phyloP scores from a whole-genome alignment of 1,284 basidiomycete genomes.

The Leccinum subrobustum region DNA sequence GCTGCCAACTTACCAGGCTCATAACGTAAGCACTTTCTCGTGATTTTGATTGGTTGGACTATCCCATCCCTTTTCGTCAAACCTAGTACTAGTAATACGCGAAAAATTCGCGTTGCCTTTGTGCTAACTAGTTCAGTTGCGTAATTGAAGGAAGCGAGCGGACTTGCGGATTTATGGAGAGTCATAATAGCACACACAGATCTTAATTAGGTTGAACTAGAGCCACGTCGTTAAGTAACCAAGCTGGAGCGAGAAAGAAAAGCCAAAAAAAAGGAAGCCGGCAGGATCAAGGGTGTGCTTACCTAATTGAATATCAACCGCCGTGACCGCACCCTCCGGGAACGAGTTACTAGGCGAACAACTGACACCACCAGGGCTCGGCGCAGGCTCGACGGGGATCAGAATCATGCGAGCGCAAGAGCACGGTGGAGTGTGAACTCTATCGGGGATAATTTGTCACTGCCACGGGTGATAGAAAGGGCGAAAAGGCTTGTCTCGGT shows the following conservation, averaged over 20 bases:
- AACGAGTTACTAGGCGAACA: constrained; percentile 17
- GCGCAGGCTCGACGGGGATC: constrained; percentile 30
- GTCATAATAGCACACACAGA: constrained; percentile 10
- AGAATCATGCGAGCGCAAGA: background rate
- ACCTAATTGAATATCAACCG: constrained; percentile 19
- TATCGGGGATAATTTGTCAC: constrained; percentile 7
- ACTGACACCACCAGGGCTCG: constrained; percentile 16
- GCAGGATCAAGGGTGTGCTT: constrained; percentile 9
- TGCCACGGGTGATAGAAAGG: background rate
- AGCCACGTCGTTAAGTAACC: constrained; percentile 14
- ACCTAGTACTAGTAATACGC: background rate
- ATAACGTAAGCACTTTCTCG: background rate
- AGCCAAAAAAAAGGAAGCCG: constrained; percentile 22
- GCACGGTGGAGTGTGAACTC: constrained; percentile 2
- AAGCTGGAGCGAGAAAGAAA: constrained; percentile 25
- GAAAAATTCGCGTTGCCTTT: background rate
- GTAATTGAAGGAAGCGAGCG: constrained; percentile 20
- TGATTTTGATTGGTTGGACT: background rate
- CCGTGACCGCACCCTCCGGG: background rate
- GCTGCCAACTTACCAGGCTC: background rate
- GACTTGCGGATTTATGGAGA: constrained; percentile 5
- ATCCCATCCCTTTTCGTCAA: background rate
- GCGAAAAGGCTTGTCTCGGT: constrained; percentile 10
- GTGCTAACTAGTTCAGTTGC: background rate
- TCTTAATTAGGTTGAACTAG: constrained; percentile 19